Conservation (phyloP, 1,284 basidiomycete species). For the Anthracocystis panici-leucophaei region DNA sequence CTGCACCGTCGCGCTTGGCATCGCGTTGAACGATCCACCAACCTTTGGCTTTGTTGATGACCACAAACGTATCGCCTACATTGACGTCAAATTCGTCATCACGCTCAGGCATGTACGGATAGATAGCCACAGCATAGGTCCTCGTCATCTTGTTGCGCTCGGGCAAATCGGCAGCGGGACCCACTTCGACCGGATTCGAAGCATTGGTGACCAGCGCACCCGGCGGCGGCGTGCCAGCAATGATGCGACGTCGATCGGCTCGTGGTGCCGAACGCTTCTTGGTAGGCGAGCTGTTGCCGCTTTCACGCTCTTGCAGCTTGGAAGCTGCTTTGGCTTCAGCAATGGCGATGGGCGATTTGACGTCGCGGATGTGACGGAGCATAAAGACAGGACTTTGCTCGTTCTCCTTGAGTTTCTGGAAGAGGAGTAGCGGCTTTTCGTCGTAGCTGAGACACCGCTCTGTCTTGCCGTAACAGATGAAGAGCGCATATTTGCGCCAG, state of each 20-base stretch:
- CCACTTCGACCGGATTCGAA: conserved; percentile 41
- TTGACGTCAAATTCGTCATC: conserved; percentile 98
- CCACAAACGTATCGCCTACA: conserved; percentile 82
- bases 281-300: conserved; percentile 4
- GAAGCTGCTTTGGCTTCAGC: conserved; percentile 63
- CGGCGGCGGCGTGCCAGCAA: conserved; percentile 33
- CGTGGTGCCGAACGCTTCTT: conserved; percentile 35
- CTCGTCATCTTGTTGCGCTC: conserved; percentile 25
- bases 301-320: conserved; percentile 43
- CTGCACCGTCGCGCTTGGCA: conserved; percentile 78
- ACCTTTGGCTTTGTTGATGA: conserved; percentile 90
- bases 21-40: conserved; percentile 99
- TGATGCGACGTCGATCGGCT: conserved; percentile 37
- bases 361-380: conserved; percentile 96
- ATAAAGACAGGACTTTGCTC: conserved; percentile 99
- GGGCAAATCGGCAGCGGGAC: conserved; percentile 54
- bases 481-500: conserved; percentile 98
- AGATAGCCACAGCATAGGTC: conserved; percentile 88
- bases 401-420: conserved; percentile 95
- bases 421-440: conserved; percentile 94
- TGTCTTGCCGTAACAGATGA: conserved; percentile 92
- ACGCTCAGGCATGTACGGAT: conserved; percentile 94
- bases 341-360: conserved; percentile 82
- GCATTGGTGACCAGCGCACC: conserved; percentile 34
- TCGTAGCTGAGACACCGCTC: conserved; percentile 97